Conservation (phyloP, 1,284 basidiomycete species). For the Ganoderma multipileum region DNA sequence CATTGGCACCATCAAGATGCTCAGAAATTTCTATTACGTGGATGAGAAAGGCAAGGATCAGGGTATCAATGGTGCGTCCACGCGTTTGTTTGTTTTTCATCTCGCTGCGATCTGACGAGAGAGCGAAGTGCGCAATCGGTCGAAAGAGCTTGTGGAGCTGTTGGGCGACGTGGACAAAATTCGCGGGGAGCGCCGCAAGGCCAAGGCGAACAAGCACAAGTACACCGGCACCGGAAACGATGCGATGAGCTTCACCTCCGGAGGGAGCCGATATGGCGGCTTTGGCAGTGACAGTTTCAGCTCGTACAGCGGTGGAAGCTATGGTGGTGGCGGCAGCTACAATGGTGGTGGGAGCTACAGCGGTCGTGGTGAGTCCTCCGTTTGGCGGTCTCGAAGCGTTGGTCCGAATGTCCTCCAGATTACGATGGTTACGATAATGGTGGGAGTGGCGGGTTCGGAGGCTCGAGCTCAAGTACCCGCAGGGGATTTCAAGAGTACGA, state of each 20-base stretch:
- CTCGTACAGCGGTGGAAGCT: conserved; percentile 44
- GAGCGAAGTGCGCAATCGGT: conserved; percentile 88
- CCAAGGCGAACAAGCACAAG: conserved; percentile 92
- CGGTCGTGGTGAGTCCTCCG: conserved; percentile 26
- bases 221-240: conserved; percentile 90
- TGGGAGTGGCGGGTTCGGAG: conserved; percentile 44
- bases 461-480: conserved; percentile 54
- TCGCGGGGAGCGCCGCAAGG: conserved; percentile 89
- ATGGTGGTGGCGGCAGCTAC: conserved; percentile 40
- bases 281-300: conserved; percentile 76
- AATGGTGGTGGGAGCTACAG: conserved; percentile 23
- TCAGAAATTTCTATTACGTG: conserved; percentile 97
- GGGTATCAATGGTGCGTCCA: conserved; percentile 88
- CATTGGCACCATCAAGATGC: conserved; percentile 96
- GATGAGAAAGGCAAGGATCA: conserved; percentile 99
- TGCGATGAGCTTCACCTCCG: conserved; percentile 66
- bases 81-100: not conserved
- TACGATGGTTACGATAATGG: conserved; percentile 42
- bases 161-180: conserved; percentile 93
- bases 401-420: conserved; percentile 30
- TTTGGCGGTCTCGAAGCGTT: not conserved
- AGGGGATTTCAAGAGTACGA: conserved; percentile 92
- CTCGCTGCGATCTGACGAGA: not conserved
- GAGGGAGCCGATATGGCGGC: conserved; percentile 76
- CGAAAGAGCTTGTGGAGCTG: conserved; percentile 90